Conservation (phyloP, 2,329 filamentous ascomycete genomes). For the Pseudocercospora crystallina region DNA sequence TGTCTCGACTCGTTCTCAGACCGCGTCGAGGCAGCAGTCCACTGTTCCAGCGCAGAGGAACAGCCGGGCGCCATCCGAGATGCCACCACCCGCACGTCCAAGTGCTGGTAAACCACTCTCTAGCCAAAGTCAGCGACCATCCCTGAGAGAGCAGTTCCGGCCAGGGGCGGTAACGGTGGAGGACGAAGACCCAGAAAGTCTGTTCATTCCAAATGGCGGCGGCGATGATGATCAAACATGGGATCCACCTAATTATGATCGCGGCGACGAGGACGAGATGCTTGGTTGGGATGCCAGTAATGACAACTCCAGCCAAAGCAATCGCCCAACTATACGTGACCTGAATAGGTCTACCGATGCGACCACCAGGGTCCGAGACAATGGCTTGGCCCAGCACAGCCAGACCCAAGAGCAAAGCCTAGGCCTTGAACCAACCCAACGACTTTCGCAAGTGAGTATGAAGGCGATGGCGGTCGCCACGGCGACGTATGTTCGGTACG, state of each 20-base stretch:
- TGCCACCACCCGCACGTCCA: conserved; percentile 44
- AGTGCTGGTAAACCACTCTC: conserved; percentile 34
- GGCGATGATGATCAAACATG: conserved; percentile 68
- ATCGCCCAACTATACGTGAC: conserved; percentile 48
- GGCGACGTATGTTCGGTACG: not conserved
- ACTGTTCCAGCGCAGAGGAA: conserved; percentile 16
- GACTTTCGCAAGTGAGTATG: conserved; percentile 64
- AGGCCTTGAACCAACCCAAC: conserved; percentile 69
- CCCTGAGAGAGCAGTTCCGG: conserved; percentile 24
- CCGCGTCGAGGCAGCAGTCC: conserved; percentile 27
- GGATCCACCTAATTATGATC: conserved; percentile 68
- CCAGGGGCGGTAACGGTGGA: conserved; percentile 49
- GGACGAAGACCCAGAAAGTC: conserved; percentile 62
- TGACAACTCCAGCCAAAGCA: conserved; percentile 54
- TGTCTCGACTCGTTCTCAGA: conserved; percentile 34
- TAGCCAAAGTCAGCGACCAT: conserved; percentile 29
- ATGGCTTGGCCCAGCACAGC: too few relatives aligned
- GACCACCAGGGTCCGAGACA: conserved; percentile 16
- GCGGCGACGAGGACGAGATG: conserved; percentile 64
- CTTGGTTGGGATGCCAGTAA: conserved; percentile 73
- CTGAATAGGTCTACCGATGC: conserved; percentile 29
- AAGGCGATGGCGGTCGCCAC: conserved; percentile 2
- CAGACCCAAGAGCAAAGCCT: conserved; percentile 2
- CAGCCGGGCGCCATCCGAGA: conserved; percentile 32
- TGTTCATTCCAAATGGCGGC: conserved; percentile 62